Evolutionary conservation across 202 grass and related monocot genomes (phyloP).

Genomic region (Digitaria exilis): DNA sequence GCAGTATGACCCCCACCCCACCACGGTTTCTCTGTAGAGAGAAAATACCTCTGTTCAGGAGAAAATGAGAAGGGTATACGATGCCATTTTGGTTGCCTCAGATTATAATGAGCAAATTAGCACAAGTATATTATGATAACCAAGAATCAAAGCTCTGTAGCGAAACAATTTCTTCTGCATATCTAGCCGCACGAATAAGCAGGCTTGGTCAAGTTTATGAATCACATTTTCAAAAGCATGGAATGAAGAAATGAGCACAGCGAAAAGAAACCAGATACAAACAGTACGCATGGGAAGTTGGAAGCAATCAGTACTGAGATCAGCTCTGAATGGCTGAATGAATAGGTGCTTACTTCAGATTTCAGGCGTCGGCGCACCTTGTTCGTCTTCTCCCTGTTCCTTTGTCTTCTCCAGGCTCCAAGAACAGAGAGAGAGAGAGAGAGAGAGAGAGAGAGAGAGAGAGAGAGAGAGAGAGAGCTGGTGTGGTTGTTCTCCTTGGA

Average conservation of each 20-base stretch:
- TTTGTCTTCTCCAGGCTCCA: slow-evolving; percentile 11
- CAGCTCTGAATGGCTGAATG: neutral
- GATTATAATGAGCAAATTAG: neutral
- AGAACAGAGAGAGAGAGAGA: neutral
- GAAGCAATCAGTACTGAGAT: neutral
- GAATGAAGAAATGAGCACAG: neutral
- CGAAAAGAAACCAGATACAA: neutral
- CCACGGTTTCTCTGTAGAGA: neutral
- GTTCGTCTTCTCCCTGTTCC: neutral
- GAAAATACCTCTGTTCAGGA: no score
- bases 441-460: neutral
- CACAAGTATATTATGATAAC: neutral
- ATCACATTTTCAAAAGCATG: neutral
- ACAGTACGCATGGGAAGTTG: neutral
- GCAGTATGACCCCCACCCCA: neutral
- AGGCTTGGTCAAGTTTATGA: neutral
- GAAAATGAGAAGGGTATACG: neutral
- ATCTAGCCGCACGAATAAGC: neutral
- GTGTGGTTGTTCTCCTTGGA: slow-evolving; percentile 30
- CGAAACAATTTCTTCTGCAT: neutral
- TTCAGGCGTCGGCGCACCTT: neutral
- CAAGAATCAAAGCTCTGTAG: no score
- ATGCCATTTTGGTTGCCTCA: neutral
- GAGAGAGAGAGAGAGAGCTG: neutral
- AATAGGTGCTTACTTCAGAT: slow-evolving; percentile 13